Evolutionary conservation across 148 eudicot species (phyloP), one percentile per base, ranked within the genome.

Genomic region (Silene conica): DNA sequence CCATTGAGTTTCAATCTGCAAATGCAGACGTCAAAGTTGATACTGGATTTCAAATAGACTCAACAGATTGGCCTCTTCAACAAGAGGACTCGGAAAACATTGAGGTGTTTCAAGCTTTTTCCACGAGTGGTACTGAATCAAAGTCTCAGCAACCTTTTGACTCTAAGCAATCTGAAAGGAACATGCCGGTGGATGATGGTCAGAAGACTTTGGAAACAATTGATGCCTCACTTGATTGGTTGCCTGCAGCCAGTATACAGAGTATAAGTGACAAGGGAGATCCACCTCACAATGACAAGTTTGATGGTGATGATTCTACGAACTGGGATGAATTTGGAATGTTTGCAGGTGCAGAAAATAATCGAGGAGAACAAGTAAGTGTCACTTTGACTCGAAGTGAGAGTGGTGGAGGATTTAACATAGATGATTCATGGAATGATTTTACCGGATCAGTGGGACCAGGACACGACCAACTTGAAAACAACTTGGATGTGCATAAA

Each of bases 1-100:
- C 87, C 70, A 93, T 93, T 13, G 96, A 92, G 78, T 95, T 95
- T 82, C 96, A 88, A 67, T 82, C 86, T 74, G 83, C 91, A 64
- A 74, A 67, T 75, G 55, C 80, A 43, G 88, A 52, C 46, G 63
- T 76, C 45, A 68, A 73, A 22, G 69, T 70, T 79, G 88, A 85
- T 77, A 72, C 83, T 74, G 78, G 77, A 22, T 76, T 86, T 52
- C 90, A 81, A 55, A 57, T 85, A 52, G 85, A 82, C 71, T 80
- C 89, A 15, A 82, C 78, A 52, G 78, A 80, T 78, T 83, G 79
- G 69, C 59, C 81, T 75, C 76, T 56, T 61, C 77, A 77, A 72
- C 67, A 59, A 31, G 82, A 69, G 69, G 79, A 80, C 55, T 48
- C 74, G 3, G 76, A 62, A 20, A 78, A 76, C 26, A 54, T 46